Base-by-base conservation (phyloP, 1,284 basidiomycete genomes). In the Uromyces viciae-fabae region DNA sequence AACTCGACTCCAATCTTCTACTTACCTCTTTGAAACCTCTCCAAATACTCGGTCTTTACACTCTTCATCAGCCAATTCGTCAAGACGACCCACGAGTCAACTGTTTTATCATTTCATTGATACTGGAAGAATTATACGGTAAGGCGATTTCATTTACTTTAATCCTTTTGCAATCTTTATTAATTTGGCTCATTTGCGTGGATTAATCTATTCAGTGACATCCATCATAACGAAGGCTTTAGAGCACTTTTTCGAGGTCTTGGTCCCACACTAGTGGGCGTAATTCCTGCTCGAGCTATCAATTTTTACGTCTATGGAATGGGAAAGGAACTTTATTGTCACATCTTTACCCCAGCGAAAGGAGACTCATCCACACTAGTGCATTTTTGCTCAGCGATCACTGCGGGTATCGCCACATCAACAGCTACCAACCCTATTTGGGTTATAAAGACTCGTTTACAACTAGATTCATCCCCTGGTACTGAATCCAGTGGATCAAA, bases 301-400 rank as follows among this genome's bases (percentile, higher is more conserved):
- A 95, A 98, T 87, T 99, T 99, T 87, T 99, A 93, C 88, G 93
- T 94, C 19, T 99, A 99, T 84, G 97, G 96, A 28, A 99, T 97
- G 84, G 94, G 95, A 71, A 99, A 99, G 86, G 91, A 92, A 60
- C 52, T 80, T 49, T 80, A 73, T 87, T 96, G 82, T 92, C 97
- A 73, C 94, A 95, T 15, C 89, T 92, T 72, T 86, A 88, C 25
- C 94, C 98, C 87, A 94, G 95, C 85, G 22, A 28, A 40, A 25
- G 81, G 33, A 93, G 42, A 80, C 54, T 60, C 69, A 25, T 94
- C 93, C 85, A 89, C 92, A 0, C 89, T 90, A 82, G 91, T 99
- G 0, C 95, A 99, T 85, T 90, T 99, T 19, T 85, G 88, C 5
- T 93, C 96, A 0, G 97, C 95, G 0, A 93, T 94, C 0, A 85